These are phyloP conservation scores for Fraxinus nigra DNA, from an alignment of 305 asterid species.

Conservation along the genomic window DNA sequence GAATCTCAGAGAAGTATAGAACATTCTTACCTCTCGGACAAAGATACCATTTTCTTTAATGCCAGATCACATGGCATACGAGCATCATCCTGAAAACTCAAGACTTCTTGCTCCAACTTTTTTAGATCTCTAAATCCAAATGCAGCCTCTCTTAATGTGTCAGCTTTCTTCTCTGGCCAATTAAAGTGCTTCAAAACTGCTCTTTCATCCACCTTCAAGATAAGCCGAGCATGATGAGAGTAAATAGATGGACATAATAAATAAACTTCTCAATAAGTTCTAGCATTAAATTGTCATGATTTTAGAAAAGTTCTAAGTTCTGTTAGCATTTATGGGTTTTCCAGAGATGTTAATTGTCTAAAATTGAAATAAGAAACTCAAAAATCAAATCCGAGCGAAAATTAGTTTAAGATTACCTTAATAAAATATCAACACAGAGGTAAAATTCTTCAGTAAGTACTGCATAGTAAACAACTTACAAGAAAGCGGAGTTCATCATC, in stretches of 20 bases:
- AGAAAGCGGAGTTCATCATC: slow-evolving; percentile 94
- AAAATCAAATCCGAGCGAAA: not conserved
- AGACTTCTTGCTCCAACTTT: slow-evolving; percentile 74
- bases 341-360: not conserved
- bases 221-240: slow-evolving; percentile 13
- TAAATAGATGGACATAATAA: not conserved
- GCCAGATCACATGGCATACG: slow-evolving; percentile 67
- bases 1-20: not conserved
- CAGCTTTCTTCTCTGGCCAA: slow-evolving; percentile 96
- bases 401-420: not conserved
- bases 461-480: slow-evolving; percentile 41
- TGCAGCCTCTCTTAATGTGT: slow-evolving; percentile 86
- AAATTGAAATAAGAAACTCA: not conserved
- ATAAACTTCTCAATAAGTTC: not conserved
- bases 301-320: not conserved
- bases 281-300: not conserved
- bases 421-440: not conserved
- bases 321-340: not conserved
- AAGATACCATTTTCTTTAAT: slow-evolving; percentile 70
- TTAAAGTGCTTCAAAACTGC: slow-evolving; percentile 93
- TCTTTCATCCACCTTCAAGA: slow-evolving; percentile 80
- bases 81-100: slow-evolving; percentile 58
- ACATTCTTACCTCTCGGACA: slow-evolving; percentile 69
- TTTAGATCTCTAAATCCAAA: slow-evolving; percentile 80
- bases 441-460: not conserved